These are phyloP conservation scores for Bacterosira constricta DNA, from an alignment of 108 stramenopile genomes.

Conservation along the genomic window DNA sequence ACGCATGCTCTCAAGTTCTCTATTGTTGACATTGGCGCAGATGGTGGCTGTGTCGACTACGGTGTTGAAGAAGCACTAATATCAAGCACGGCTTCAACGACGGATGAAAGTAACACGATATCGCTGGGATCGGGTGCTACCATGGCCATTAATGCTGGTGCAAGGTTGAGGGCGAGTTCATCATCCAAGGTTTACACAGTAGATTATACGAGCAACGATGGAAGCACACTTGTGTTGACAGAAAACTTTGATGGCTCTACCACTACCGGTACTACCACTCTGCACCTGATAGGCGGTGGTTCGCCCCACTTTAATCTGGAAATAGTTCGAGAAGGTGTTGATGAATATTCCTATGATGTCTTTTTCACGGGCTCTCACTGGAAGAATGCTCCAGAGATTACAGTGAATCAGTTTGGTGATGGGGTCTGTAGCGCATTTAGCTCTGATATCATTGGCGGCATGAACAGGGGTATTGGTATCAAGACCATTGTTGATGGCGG, in stretches of 20 bases:
- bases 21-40: conserved; percentile 50
- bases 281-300: conserved; percentile 40
- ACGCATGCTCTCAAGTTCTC: conserved; percentile 55
- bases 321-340: conserved; percentile 39
- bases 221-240: conserved; percentile 30
- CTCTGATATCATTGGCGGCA: conserved; percentile 36
- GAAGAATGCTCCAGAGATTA: conserved; percentile 56
- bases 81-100: conserved; percentile 46
- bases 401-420: conserved; percentile 54
- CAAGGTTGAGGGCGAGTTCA: conserved; percentile 33
- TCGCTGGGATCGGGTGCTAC: conserved; percentile 2
- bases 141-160: conserved; percentile 26
- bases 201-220: conserved; percentile 34
- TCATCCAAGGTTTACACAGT: conserved; percentile 54
- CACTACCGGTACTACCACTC: conserved; percentile 12
- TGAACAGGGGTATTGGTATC: conserved; percentile 57
- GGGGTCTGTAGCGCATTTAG: conserved; percentile 43
- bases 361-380: conserved; percentile 71
- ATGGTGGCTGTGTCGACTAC: conserved; percentile 67
- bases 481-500: conserved; percentile 48
- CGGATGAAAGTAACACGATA: conserved; percentile 46
- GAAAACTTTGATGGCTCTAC: conserved; percentile 42
- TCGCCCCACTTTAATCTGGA: conserved; percentile 50
- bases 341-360: conserved; percentile 77
- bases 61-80: conserved; percentile 52